Evolutionary conservation across 1,284 basidiomycete genomes (phyloP), one percentile per base, ranked within the genome.

Genomic region (Tilletiopsis washingtonensis): DNA sequence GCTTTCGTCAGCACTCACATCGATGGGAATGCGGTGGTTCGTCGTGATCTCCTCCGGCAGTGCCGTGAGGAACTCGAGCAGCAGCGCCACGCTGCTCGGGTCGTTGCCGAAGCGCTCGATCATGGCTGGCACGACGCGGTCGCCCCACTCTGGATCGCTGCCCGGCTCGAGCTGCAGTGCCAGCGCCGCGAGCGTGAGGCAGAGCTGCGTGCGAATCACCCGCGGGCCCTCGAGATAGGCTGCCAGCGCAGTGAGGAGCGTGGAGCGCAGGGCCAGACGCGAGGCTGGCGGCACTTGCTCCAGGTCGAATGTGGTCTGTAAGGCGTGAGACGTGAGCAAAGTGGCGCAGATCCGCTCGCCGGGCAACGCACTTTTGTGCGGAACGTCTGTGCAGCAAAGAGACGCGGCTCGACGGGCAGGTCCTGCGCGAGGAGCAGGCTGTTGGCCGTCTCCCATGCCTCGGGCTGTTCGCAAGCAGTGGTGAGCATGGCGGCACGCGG

Each of bases 331-430:
- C 40, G 11, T 24, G 45, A 45, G 44, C 15, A 41, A 21, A 43
- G 15, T 24, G 17, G 19, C 34, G 14, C 39, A 40, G 32, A 34
- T 17, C 24, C 51, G 26, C 20, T 19, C 7, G 7, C n/a, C n/a
- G 9, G n/a, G 37, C 37, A 21, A 76, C 82, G 64, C 55, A 89
- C 91, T 81, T 99, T 99, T 53, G 86, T 81, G 67, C 93, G 80
- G 73, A 99, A 89, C 0, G 94, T 98, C 76, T 98, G 94, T 0
- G 93, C 90, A 15, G 91, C 90, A 72, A 99, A 97, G 43, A 97
- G 76, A 67, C 91, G 87, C 29, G 88, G 88, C 51, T 89, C 81
- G 43, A 80, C 74, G 1, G 90, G 86, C 4, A 84, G 82, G 59
- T 90, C 85, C 42, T 83, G 81, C 3, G 85, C 82, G 51, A 85